Evolutionary conservation across 192 early-diverging fungal genomes (phyloP), one percentile per base, ranked within the genome.

Genomic region (Gryganskiella cystojenkinii): DNA sequence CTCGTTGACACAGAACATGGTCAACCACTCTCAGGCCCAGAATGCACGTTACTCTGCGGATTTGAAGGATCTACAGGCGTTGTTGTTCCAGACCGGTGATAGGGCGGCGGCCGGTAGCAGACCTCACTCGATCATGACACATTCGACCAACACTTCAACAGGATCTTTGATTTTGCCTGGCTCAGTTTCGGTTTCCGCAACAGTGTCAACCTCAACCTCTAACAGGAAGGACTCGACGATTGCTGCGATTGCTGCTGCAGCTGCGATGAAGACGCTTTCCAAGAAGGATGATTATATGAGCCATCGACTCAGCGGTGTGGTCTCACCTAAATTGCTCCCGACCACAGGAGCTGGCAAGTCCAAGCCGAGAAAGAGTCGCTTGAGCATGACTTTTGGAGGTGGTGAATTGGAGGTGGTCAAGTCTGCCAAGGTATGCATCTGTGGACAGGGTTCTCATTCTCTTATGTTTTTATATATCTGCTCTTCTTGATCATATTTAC

Each of bases 221-320:
- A 67, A 35, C 40, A 28, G 35, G 11, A 67, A 54, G 25, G 73
- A 63, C 15, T 56, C 40, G 27, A 64, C 68, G 56, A 0, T 61
- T 11, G 37, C 7, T 9, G 5, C 37, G 37, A 40, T 5, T 5
- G 37, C 5, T 40, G 13, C 37, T 40, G 37, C 13, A 40, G 37
- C 13, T 13, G 37, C 37, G 5, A 17, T 10, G 40, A 62, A 62
- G 20, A 24, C 19, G 2, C 4, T 43, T 3, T 73, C 61, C 22
- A 78, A 78, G 50, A 78, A 78, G 61, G 74, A 78, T 15, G 74
- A 78, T n/a, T 78, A 78, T 19, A 78, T 78, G 74, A 78, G 66
- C 50, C 74, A 78, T 63, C 74, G 74, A 27, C 64, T 78, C 60
- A 78, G 74, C 53, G 55, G 45, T 51, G 60, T n/a, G n/a, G n/a